Percentiles rank a stretch among this genome's conserved stretches.
Conservation (phyloP, 768 basidiomycete genomes). For the Candolleomyces aberdarensis region DNA sequence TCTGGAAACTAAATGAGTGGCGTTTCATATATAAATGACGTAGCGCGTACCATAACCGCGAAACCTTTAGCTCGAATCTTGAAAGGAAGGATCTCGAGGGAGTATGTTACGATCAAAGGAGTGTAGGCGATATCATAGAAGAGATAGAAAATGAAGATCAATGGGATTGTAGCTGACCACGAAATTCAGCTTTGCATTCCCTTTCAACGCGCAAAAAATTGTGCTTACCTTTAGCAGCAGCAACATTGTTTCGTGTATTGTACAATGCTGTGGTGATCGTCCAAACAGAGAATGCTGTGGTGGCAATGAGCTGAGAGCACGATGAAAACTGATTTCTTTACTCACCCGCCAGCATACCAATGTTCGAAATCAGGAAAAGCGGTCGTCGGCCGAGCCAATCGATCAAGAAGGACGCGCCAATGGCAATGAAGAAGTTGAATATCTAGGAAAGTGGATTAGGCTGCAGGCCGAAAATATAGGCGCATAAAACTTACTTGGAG, state of each 20-base stretch:
- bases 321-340: too few species aligned
- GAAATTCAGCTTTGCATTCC: neutral
- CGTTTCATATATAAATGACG: neutral
- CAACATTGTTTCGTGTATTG: constrained; percentile 33
- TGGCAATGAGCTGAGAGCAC: neutral
- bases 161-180: constrained; percentile 51
- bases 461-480: neutral
- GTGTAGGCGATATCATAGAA: constrained; percentile 73
- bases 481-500: constrained; percentile 41
- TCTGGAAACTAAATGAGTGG: constrained; percentile 34
- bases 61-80: constrained; percentile 79
- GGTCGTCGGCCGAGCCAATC: constrained; percentile 67
- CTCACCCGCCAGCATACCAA: constrained; percentile 53
- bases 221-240: constrained; percentile 37
- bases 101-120: constrained; percentile 61
- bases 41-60: constrained; percentile 58
- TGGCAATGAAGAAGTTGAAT: constrained; percentile 62
- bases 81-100: constrained; percentile 79
- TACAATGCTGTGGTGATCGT: constrained; percentile 47
- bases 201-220: neutral
- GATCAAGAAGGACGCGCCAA: constrained; percentile 58
- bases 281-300: constrained; percentile 54
- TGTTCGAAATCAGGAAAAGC: constrained; percentile 63
- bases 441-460: constrained; percentile 28
- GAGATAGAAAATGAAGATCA: constrained; percentile 59